A percentile compares a stretch with the other conserved stretches of the same genome.
phyloP scores from a whole-genome alignment of 2,329 filamentous ascomycete species.

The Apiospora aurea region DNA sequence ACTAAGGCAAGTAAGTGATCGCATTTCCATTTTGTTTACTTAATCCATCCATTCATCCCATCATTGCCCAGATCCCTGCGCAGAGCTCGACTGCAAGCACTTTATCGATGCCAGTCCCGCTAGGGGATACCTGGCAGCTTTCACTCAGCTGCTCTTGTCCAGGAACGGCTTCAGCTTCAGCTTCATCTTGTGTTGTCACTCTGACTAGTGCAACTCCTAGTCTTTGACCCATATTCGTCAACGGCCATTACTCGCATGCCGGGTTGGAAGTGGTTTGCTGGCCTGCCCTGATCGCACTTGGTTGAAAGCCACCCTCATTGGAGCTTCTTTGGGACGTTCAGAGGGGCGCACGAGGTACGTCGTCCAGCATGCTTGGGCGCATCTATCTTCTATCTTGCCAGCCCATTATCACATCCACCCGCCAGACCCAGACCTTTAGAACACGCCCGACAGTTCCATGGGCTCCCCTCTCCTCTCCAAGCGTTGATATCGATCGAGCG shows the following conservation, averaged over 20 bases:
- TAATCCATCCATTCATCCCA: not conserved
- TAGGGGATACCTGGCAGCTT: not conserved
- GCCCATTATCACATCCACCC: not conserved
- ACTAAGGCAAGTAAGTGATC: slow-evolving; percentile 1
- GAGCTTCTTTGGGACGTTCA: not conserved
- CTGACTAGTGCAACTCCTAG: not conserved
- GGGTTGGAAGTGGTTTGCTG: not conserved
- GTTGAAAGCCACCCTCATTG: not conserved
- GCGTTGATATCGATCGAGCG: not conserved
- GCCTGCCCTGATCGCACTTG: not conserved
- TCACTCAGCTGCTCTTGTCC: not conserved
- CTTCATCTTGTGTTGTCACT: not conserved
- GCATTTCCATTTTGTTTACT: not conserved
- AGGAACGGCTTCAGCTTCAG: not conserved
- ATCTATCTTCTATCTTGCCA: not conserved
- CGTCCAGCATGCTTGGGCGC: not conserved
- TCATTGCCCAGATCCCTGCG: not conserved
- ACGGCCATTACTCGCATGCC: not conserved
- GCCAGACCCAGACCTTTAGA: not conserved
- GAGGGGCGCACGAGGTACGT: not conserved
- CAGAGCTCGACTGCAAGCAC: not conserved
- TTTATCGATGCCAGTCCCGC: not conserved
- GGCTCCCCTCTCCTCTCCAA: not conserved
- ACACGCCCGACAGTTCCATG: not conserved
- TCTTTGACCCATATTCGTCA: not conserved